These are phyloP conservation scores for Phlebiopsis gigantea DNA, from an alignment of 768 basidiomycete species.

Conservation along the genomic window DNA sequence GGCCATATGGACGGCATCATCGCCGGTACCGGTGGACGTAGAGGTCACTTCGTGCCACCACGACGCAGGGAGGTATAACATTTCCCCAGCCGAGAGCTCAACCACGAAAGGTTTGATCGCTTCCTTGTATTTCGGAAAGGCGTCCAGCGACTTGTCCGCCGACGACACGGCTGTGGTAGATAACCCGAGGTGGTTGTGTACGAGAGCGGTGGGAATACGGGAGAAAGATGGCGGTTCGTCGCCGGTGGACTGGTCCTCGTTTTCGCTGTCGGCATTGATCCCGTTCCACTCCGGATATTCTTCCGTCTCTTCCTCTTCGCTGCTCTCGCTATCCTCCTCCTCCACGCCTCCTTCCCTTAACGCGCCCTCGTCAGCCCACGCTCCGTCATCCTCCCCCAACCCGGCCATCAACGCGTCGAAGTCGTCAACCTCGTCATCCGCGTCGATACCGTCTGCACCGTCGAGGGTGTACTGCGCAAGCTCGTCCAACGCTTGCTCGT, in stretches of 20 bases:
- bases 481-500: slow-evolving; percentile 22
- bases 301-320: slow-evolving; percentile 8
- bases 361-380: not conserved
- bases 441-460: slow-evolving; percentile 12
- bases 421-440: slow-evolving; percentile 23
- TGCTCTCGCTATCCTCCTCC: not conserved
- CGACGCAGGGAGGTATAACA: slow-evolving; percentile 28
- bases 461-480: slow-evolving; percentile 19
- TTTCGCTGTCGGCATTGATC: not conserved
- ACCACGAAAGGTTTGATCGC: slow-evolving; percentile 23
- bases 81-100: slow-evolving; percentile 26
- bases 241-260: slow-evolving; percentile 6
- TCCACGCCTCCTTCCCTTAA: slow-evolving; percentile 4
- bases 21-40: slow-evolving; percentile 13
- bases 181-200: slow-evolving; percentile 23
- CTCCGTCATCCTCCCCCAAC: slow-evolving; percentile 11
- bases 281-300: slow-evolving; percentile 2
- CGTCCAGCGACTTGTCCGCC: slow-evolving; percentile 1
- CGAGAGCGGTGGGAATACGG: slow-evolving; percentile 24
- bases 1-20: slow-evolving; percentile 24
- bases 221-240: slow-evolving; percentile 27
- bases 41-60: slow-evolving; percentile 31
- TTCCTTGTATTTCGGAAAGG: slow-evolving; percentile 18
- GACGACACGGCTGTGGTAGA: slow-evolving; percentile 21
- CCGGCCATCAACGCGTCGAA: slow-evolving; percentile 24